Percentiles rank a stretch among this genome's conserved stretches.
phyloP scores from a whole-genome alignment of 352 stramenopile species.

The Phytopythium oedochilum region DNA sequence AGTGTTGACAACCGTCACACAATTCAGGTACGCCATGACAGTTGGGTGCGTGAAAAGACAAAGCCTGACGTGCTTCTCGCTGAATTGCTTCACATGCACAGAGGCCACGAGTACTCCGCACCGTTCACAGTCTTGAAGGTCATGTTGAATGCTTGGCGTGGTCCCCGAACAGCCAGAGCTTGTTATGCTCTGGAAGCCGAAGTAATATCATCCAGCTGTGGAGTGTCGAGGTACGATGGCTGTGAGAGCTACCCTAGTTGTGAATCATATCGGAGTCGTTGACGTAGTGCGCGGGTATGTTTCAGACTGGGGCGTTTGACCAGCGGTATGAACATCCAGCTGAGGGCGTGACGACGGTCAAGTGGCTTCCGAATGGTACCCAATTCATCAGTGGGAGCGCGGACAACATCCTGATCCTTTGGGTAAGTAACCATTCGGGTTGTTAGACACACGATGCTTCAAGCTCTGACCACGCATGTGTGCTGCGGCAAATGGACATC shows the following conservation, averaged over 20 bases:
- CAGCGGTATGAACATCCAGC: slow-evolving; percentile 54
- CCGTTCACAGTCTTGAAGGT: slow-evolving; percentile 41
- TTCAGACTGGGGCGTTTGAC: slow-evolving; percentile 40
- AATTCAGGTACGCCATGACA: slow-evolving; percentile 9
- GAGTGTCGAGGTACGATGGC: slow-evolving; percentile 34
- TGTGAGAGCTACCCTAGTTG: background rate
- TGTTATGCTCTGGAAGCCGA: slow-evolving; percentile 52
- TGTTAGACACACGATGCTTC: no score
- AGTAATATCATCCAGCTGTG: slow-evolving; percentile 64
- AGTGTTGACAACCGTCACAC: background rate
- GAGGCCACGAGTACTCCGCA: slow-evolving; percentile 24
- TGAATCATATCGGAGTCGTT: background rate
- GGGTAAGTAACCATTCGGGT: no score
- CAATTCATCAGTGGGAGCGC: slow-evolving; percentile 70
- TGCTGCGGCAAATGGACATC: background rate
- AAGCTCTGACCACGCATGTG: background rate
- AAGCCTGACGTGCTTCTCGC: background rate
- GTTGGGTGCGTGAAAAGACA: background rate
- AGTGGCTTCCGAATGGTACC: slow-evolving; percentile 50
- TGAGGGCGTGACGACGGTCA: slow-evolving; percentile 38
- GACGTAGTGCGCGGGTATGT: background rate
- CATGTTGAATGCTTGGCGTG: slow-evolving; percentile 55
- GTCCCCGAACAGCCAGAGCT: slow-evolving; percentile 50
- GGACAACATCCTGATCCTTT: slow-evolving; percentile 71
- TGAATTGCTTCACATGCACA: slow-evolving; percentile 7